Evolutionary conservation across 129 eudicot genomes (phyloP).

Genomic region (Centella asiatica): DNA sequence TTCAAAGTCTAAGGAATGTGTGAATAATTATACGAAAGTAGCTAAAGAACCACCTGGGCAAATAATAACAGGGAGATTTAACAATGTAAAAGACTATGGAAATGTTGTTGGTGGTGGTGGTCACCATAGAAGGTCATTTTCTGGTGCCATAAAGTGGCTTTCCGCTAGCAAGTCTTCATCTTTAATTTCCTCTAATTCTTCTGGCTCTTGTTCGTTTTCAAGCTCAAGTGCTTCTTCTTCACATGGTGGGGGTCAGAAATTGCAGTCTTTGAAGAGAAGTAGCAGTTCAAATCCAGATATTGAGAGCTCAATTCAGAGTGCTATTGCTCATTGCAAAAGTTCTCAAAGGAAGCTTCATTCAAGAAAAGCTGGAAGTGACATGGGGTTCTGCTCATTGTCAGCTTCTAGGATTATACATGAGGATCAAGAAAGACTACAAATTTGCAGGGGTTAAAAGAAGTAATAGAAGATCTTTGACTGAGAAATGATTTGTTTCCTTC

Average conservation of each 20-base stretch:
- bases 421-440: constrained; percentile 55
- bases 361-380: constrained; percentile 53
- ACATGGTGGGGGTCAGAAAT: constrained; percentile 26
- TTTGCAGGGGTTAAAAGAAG: constrained; percentile 70
- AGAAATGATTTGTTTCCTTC: too few species aligned
- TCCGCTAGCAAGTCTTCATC: constrained; percentile 35
- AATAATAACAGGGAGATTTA: constrained; percentile 24
- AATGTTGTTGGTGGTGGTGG: constrained; percentile 20
- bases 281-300: constrained; percentile 42
- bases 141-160: constrained; percentile 58
- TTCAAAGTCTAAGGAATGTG: constrained; percentile 8
- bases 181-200: constrained; percentile 21
- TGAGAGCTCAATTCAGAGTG: constrained; percentile 79
- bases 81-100: constrained; percentile 28
- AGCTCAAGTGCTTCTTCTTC: constrained; percentile 24
- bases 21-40: constrained; percentile 6
- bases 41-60: constrained; percentile 16
- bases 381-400: constrained; percentile 45
- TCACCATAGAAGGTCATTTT: constrained; percentile 72
- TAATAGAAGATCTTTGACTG: too few species aligned
- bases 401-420: constrained; percentile 46
- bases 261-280: constrained; percentile 42
- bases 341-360: constrained; percentile 49
- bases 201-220: constrained; percentile 35
- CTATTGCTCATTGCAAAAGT: constrained; percentile 87